phyloP scores from a whole-genome alignment of 345 rosid species.

The Euclidium syriacum region DNA sequence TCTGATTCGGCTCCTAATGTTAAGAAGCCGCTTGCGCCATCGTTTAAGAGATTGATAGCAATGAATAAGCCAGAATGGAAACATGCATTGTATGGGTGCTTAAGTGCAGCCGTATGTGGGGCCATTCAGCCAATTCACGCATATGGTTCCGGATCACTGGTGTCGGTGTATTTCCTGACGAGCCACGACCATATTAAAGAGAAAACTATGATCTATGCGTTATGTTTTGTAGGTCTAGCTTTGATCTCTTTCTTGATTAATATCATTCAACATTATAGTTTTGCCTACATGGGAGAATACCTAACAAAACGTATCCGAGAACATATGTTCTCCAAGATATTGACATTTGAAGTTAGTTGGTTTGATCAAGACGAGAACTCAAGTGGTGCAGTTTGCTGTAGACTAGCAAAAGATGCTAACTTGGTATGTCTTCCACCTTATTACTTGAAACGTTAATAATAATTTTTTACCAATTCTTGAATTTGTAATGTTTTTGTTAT shows the following conservation, averaged over 20 bases:
- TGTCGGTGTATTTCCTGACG: slow-evolving; percentile 40
- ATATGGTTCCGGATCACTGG: slow-evolving; percentile 45
- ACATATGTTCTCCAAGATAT: slow-evolving; percentile 56
- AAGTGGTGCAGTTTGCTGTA: slow-evolving; percentile 58
- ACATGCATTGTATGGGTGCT: slow-evolving; percentile 52
- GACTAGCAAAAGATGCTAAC: slow-evolving; percentile 66
- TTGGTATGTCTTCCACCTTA: slow-evolving; percentile 55
- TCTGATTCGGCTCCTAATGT: too few relatives aligned
- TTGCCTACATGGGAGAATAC: slow-evolving; percentile 63
- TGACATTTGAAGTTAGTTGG: slow-evolving; percentile 76
- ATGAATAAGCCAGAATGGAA: slow-evolving; percentile 68
- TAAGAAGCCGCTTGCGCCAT: slow-evolving; percentile 34
- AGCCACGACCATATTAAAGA: slow-evolving; percentile 53
- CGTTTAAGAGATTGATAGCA: slow-evolving; percentile 54
- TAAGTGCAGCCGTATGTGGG: slow-evolving; percentile 54
- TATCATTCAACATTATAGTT: slow-evolving; percentile 53
- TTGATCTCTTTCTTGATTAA: slow-evolving; percentile 44
- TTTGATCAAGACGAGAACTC: slow-evolving; percentile 66
- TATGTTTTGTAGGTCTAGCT: slow-evolving; percentile 44
- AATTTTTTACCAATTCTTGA: neutral
- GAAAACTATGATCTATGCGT: slow-evolving; percentile 41
- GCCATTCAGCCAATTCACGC: slow-evolving; percentile 60
- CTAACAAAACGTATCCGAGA: slow-evolving; percentile 64
- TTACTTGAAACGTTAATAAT: neutral
- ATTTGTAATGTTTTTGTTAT: neutral